A percentile compares a stretch with the other conserved stretches of the same genome.
phyloP scores from a whole-genome alignment of 1,139 yeast genomes.

The Debaryomyces singareniensis region DNA sequence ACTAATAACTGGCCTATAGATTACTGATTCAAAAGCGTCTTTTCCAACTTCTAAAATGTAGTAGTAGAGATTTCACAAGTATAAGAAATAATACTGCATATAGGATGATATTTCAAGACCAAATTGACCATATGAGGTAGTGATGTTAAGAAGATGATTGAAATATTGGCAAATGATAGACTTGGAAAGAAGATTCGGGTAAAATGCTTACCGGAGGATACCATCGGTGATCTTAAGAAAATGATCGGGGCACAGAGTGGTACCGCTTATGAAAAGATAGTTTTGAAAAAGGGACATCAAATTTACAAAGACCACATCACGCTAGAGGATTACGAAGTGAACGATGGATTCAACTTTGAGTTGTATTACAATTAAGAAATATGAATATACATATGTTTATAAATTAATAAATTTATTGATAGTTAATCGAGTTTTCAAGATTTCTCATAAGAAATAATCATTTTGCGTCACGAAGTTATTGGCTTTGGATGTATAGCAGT shows the following conservation, averaged over 20 bases:
- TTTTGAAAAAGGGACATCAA: constrained; percentile 71
- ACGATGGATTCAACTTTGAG: constrained; percentile 83
- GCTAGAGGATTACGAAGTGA: constrained; percentile 88
- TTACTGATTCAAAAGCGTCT: too few species aligned
- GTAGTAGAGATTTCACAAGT: too few species aligned
- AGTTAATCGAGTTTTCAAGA: not conserved
- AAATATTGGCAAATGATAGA: constrained; percentile 38
- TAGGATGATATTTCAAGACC: too few species aligned
- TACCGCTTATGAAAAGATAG: constrained; percentile 56
- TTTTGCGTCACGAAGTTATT: constrained; percentile 37
- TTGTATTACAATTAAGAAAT: constrained; percentile 52
- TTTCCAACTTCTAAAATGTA: too few species aligned
- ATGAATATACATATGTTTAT: constrained; percentile 1
- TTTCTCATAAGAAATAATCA: not conserved
- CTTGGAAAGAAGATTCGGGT: constrained; percentile 85
- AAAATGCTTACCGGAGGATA: constrained; percentile 78
- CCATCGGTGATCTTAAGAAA: constrained; percentile 89
- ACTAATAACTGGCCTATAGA: too few species aligned
- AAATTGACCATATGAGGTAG: too few species aligned
- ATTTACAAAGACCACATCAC: constrained; percentile 85
- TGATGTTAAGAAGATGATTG: constrained; percentile 18
- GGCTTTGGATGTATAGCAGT: too few species aligned
- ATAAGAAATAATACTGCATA: too few species aligned
- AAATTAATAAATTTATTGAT: not conserved
- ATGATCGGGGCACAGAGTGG: constrained; percentile 80